Conservation (phyloP, 176 grass and related monocot species). For the Oryza officinalis region DNA sequence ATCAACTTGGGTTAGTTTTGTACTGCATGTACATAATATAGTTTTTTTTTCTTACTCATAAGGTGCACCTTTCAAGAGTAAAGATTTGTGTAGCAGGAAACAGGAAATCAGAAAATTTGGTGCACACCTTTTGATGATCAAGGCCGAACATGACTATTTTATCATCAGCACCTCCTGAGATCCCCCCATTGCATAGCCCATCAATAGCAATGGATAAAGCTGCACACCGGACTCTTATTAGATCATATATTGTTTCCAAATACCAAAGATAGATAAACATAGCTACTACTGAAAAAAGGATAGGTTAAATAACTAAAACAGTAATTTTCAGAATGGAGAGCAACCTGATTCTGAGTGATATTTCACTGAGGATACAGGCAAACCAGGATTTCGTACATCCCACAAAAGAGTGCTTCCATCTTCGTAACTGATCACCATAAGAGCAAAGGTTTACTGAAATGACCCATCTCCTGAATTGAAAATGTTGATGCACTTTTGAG, state of each 20-base stretch:
- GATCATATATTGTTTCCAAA: constrained; percentile 10
- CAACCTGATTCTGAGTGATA: constrained; percentile 93
- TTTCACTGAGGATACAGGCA: constrained; percentile 69
- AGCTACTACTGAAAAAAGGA: constrained; percentile 1
- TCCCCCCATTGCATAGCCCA: constrained; percentile 77
- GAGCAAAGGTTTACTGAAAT: constrained; percentile 8
- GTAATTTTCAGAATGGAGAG: neutral
- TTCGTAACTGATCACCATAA: constrained; percentile 72
- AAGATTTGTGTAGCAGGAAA: constrained; percentile 21
- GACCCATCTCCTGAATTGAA: neutral
- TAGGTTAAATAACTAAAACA: neutral
- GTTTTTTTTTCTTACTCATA: neutral
- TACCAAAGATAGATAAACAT: constrained; percentile 22
- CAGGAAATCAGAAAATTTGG: neutral
- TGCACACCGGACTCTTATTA: constrained; percentile 51
- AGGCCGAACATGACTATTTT: constrained; percentile 78
- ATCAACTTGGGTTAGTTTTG: neutral
- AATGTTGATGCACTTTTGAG: neutral
- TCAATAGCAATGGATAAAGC: constrained; percentile 90
- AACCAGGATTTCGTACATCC: constrained; percentile 76
- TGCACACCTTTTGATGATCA: constrained; percentile 67
- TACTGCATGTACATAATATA: neutral
- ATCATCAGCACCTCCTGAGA: constrained; percentile 90
- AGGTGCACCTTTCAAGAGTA: constrained; percentile 1
- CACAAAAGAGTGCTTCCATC: constrained; percentile 99